These are phyloP conservation scores for Nicotiana noctiflora DNA, from an alignment of 257 asterid species.

Conservation along the genomic window DNA sequence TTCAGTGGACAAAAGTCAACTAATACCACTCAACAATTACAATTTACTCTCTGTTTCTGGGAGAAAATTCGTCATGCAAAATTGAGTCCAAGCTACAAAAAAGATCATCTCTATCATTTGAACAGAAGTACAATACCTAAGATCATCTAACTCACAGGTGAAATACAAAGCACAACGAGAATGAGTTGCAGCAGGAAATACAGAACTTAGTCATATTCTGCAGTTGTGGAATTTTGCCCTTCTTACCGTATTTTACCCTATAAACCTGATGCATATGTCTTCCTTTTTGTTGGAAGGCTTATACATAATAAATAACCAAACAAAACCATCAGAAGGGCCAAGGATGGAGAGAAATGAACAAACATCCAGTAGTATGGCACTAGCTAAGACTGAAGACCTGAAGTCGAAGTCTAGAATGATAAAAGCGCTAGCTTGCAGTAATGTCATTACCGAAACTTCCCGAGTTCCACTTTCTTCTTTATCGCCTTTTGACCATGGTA, in stretches of 20 bases:
- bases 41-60: background rate
- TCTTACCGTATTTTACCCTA: background rate
- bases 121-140: background rate
- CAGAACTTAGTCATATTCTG: constrained; percentile 7
- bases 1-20: background rate
- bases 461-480: constrained; percentile 71
- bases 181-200: background rate
- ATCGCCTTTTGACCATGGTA: constrained; percentile 85
- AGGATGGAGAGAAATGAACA: background rate
- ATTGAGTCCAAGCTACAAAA: background rate
- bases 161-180: background rate
- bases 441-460: constrained; percentile 38
- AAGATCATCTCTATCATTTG: background rate
- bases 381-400: background rate
- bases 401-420: background rate
- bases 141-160: background rate
- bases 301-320: background rate
- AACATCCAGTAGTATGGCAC: constrained; percentile 1
- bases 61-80: background rate
- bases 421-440: background rate
- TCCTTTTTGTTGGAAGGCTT: background rate
- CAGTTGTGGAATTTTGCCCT: background rate
- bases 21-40: background rate
- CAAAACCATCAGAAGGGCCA: background rate
- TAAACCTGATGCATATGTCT: background rate